Percentiles rank a stretch among this genome's conserved stretches.
phyloP scores from a whole-genome alignment of 306 rosid genomes.

The Lathyrus tuberosus region DNA sequence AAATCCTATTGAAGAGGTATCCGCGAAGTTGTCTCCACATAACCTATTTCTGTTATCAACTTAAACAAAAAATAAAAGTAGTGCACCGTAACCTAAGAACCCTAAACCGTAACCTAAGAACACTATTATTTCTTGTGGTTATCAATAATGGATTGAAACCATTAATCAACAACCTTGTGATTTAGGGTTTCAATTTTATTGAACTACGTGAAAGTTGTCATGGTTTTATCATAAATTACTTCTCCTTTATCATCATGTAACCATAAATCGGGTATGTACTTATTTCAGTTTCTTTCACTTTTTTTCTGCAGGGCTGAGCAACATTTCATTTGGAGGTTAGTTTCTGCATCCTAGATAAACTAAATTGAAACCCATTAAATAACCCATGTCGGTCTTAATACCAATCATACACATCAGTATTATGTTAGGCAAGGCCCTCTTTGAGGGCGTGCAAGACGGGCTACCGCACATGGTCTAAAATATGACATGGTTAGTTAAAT shows the following conservation, averaged over 20 bases:
- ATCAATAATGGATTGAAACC: constrained; percentile 10
- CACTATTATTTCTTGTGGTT: constrained; percentile 6
- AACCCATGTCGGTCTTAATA: constrained; percentile 8
- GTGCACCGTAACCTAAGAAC: neutral
- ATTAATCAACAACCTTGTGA: neutral
- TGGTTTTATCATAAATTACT: constrained; percentile 26
- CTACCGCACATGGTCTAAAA: no score
- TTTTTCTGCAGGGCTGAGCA: constrained; percentile 77
- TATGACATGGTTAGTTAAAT: no score
- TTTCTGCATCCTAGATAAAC: constrained; percentile 35
- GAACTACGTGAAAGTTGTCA: neutral
- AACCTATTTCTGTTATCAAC: neutral
- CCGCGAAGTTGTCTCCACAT: neutral
- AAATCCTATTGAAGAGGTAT: neutral
- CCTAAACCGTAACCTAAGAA: neutral
- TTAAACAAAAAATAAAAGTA: neutral
- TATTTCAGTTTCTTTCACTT: constrained; percentile 37
- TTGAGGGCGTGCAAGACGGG: no score
- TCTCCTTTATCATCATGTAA: constrained; percentile 1
- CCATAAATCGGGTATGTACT: constrained; percentile 35
- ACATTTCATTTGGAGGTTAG: constrained; percentile 87
- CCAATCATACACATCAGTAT: neutral
- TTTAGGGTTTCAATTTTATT: neutral
- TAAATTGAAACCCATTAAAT: neutral
- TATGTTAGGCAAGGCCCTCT: neutral